phyloP scores from a whole-genome alignment of 73 alveolate genomes.

The Symbiodinium pilosum region DNA sequence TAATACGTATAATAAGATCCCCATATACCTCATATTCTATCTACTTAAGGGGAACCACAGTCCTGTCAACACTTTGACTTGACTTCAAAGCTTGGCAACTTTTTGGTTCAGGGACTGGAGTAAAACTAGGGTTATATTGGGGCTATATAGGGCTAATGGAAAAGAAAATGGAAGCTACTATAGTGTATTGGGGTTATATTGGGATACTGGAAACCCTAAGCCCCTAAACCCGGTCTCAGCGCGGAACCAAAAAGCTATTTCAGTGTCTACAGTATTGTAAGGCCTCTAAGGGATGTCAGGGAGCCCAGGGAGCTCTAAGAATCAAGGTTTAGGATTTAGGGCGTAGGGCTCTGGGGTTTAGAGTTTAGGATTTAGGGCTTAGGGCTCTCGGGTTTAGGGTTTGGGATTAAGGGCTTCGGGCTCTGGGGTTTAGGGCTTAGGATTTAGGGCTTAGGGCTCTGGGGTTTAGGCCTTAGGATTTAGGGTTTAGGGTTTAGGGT shows the following conservation, averaged over 20 bases:
- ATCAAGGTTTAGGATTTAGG: neutral
- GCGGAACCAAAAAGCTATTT: neutral
- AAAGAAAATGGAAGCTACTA: no score
- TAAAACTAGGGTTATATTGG: no score
- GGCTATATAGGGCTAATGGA: no score
- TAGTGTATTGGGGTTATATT: no score
- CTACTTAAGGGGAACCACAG: no score
- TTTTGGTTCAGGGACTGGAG: no score
- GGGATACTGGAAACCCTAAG: neutral
- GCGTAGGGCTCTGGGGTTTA: neutral
- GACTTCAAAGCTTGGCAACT: no score
- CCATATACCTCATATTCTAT: no score
- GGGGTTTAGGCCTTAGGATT: neutral
- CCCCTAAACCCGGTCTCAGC: neutral
- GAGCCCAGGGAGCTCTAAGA: conserved; percentile 59
- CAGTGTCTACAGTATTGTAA: conserved; percentile 10
- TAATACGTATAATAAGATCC: no score
- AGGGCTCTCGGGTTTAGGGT: neutral
- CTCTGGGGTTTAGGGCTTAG: neutral
- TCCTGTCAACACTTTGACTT: no score
- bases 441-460: neutral
- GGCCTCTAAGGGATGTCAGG: conserved; percentile 8
- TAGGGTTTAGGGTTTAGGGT: neutral
- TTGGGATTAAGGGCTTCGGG: neutral
- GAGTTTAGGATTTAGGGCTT: neutral